Evolutionary conservation across 345 rosid species (phyloP).

Genomic region (Acer negundo): DNA sequence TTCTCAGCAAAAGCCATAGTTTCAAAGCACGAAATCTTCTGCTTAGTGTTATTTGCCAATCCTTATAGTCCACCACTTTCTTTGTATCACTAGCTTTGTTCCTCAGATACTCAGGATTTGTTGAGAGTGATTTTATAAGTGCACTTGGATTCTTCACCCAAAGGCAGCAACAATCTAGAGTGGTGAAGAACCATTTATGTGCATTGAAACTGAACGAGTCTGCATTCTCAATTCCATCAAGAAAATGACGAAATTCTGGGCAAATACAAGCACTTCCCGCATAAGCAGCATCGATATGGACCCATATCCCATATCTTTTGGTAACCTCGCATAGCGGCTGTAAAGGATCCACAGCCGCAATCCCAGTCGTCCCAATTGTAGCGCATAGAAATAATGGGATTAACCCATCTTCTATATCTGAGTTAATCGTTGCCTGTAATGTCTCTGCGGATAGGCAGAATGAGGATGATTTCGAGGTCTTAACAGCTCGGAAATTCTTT

Average conservation of each 20-base stretch:
- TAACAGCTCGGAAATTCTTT: slow-evolving; percentile 41
- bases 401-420: slow-evolving; percentile 26
- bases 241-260: slow-evolving; percentile 45
- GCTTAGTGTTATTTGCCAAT: slow-evolving; percentile 60
- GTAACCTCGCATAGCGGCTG: slow-evolving; percentile 24
- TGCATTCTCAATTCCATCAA: slow-evolving; percentile 47
- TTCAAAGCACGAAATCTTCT: slow-evolving; percentile 51
- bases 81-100: slow-evolving; percentile 34
- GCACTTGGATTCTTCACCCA: slow-evolving; percentile 54
- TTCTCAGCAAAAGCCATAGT: slow-evolving; percentile 55
- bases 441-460: slow-evolving; percentile 25
- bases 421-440: background rate
- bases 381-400: slow-evolving; percentile 39
- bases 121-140: slow-evolving; percentile 40
- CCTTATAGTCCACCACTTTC: slow-evolving; percentile 49
- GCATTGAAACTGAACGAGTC: slow-evolving; percentile 56
- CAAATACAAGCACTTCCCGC: slow-evolving; percentile 57
- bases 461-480: slow-evolving; percentile 28
- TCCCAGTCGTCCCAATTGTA: slow-evolving; percentile 44
- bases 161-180: slow-evolving; percentile 53
- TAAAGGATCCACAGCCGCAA: slow-evolving; percentile 34
- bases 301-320: slow-evolving; percentile 32
- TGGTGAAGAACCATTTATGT: slow-evolving; percentile 55
- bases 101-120: slow-evolving; percentile 45
- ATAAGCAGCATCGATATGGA: slow-evolving; percentile 56